These are phyloP conservation scores for Fusarium coffeatum DNA, from an alignment of 2,329 filamentous ascomycete genomes.

Conservation along the genomic window DNA sequence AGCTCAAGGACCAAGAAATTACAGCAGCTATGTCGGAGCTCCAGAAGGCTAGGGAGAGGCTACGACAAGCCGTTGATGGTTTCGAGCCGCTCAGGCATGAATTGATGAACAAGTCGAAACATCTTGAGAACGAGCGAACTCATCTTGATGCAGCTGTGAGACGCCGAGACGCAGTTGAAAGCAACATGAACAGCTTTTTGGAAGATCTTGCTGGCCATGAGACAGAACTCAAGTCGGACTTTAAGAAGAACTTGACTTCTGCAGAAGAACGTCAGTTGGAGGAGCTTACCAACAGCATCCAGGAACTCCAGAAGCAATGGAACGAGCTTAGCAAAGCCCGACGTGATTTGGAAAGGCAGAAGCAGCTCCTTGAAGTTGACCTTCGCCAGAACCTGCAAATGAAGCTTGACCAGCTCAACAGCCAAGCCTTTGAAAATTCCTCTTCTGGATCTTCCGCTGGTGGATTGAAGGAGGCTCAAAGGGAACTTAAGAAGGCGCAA, in stretches of 20 bases:
- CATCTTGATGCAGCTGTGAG: slow-evolving; percentile 76
- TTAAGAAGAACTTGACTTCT: slow-evolving; percentile 87
- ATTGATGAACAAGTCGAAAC: slow-evolving; percentile 77
- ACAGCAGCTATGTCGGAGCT: slow-evolving; percentile 86
- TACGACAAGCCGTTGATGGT: slow-evolving; percentile 81
- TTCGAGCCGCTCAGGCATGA: slow-evolving; percentile 84
- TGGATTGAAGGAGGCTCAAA: slow-evolving; percentile 80
- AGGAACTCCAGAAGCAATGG: slow-evolving; percentile 80
- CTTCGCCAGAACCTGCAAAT: slow-evolving; percentile 89
- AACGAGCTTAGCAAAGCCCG: slow-evolving; percentile 79
- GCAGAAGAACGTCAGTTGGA: slow-evolving; percentile 88
- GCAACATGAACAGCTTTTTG: slow-evolving; percentile 79
- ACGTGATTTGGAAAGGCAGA: slow-evolving; percentile 81
- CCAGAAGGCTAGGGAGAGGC: slow-evolving; percentile 83
- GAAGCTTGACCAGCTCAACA: slow-evolving; percentile 86
- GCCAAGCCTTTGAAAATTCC: slow-evolving; percentile 76
- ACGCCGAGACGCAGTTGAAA: slow-evolving; percentile 75
- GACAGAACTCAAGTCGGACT: slow-evolving; percentile 83
- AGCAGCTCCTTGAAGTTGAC: slow-evolving; percentile 86
- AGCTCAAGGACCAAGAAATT: slow-evolving; percentile 87
- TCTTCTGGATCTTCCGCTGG: slow-evolving; percentile 69
- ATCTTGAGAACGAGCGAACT: slow-evolving; percentile 78
- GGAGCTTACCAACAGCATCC: slow-evolving; percentile 73
- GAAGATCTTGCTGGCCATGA: slow-evolving; percentile 82
- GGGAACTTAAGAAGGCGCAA: slow-evolving; percentile 82